Percentiles rank a stretch among this genome's conserved stretches.
phyloP scores from a whole-genome alignment of 2,329 filamentous ascomycete species.

The Calonectria leucothoes region DNA sequence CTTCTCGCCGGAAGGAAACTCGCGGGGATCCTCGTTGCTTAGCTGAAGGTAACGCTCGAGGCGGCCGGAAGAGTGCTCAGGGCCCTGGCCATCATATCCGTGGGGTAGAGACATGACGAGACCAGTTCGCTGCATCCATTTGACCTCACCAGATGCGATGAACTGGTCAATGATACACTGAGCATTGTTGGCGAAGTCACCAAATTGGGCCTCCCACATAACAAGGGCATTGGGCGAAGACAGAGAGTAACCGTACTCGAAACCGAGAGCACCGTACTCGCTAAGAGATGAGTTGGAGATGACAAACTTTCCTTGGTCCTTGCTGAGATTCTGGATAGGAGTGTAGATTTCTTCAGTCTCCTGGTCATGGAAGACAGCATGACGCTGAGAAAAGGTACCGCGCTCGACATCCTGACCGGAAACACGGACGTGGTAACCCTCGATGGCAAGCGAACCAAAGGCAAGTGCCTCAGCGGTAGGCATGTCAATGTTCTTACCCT shows the following conservation, averaged over 20 bases:
- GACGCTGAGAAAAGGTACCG: conserved; percentile 98
- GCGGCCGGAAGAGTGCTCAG: conserved; percentile 96
- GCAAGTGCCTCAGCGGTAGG: conserved; percentile 95
- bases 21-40: conserved; percentile 95
- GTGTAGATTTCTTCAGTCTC: conserved; percentile 94
- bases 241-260: conserved; percentile 98
- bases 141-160: conserved; percentile 95
- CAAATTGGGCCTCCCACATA: conserved; percentile 99
- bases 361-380: conserved; percentile 97
- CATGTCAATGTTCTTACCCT: conserved; percentile 97
- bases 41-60: conserved; percentile 98
- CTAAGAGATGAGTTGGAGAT: conserved; percentile 94
- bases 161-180: conserved; percentile 99
- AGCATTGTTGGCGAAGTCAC: conserved; percentile 99
- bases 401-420: conserved; percentile 99
- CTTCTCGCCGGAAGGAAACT: conserved; percentile 90
- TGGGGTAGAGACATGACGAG: conserved; percentile 96
- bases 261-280: conserved; percentile 82
- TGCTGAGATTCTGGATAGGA: conserved; percentile 87
- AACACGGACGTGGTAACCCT: conserved; percentile 97
- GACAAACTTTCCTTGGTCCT: conserved; percentile 94
- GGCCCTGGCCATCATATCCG: conserved; percentile 97
- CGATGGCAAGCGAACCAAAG: conserved; percentile 89
- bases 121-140: conserved; percentile 98
- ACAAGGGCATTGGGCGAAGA: conserved; percentile 97